Evolutionary conservation across 352 stramenopile genomes (phyloP), one percentile per base, ranked within the genome.

Genomic region (Pythium rhizo-oryzae): DNA sequence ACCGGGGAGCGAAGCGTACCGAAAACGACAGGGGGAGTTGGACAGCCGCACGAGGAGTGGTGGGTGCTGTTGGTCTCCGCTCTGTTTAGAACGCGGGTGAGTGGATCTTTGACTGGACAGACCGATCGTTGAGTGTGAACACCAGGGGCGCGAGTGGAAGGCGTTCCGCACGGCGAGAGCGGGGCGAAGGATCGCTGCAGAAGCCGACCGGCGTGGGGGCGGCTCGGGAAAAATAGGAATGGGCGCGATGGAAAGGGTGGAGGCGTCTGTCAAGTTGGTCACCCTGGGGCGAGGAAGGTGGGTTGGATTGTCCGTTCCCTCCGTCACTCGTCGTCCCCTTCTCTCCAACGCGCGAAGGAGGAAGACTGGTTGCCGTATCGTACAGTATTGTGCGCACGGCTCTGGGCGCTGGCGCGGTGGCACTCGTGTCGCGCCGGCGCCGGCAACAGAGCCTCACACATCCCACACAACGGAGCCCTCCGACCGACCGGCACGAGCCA

Each of bases 161-260:
- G 25, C 6, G 6, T 8, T 46, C 15, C 39, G 8, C 18, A 19
- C 41, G 18, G 41, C 41, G 41, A 47, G 13, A 47, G 41, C 15
- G 41, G 13, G 4, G 6, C 13, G 7, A 8, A n/a, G 18, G 52
- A 39, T 41, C 51, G 51, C 11, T 13, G 51, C 16, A n/a, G 28
- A 28, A 37, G 15, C 51, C 18, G 18, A 28, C 33, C 28, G 7
- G 9, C 25, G 54, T 70, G 64, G 25, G 18, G 39, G 39, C 64
- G 47, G 37, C 64, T 60, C 55, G 18, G 64, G 51, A 63, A 70
- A 70, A 61, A 70, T 70, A 70, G 64, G 64, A 70, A 70, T 70
- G 64, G 64, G 23, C 64, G 55, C 5, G 19, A 33, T 54, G 30
- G 47, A 67, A 47, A 54, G 57, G 41, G 52, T 35, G 56, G 46